These are phyloP conservation scores for Pseudogymnoascus sp. DNA, from an alignment of 2,329 filamentous ascomycete species.

Conservation along the genomic window DNA sequence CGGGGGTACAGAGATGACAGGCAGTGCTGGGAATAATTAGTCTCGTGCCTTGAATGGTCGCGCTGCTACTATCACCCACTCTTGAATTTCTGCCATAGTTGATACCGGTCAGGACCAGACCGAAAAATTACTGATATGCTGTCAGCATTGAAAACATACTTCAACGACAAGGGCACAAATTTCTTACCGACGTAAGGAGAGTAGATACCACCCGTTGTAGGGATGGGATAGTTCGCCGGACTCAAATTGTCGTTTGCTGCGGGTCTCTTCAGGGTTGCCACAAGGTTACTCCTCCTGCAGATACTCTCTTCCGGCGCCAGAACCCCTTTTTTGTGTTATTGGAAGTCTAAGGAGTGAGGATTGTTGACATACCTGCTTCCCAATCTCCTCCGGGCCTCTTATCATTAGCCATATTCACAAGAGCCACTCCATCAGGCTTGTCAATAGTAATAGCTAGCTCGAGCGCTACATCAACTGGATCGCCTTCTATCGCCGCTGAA, in stretches of 20 bases:
- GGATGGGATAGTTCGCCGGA: conserved; percentile 60
- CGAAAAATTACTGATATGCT: conserved; percentile 55
- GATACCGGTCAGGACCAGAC: conserved; percentile 55
- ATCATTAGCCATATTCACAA: conserved; percentile 69
- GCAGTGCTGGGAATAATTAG: conserved; percentile 37
- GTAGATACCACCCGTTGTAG: conserved; percentile 60
- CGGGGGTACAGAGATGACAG: conserved; percentile 67
- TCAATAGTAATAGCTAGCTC: conserved; percentile 42
- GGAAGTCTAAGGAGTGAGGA: background rate
- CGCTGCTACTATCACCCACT: conserved; percentile 15
- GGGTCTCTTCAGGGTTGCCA: conserved; percentile 57
- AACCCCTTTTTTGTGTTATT: conserved; percentile 34
- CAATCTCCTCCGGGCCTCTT: conserved; percentile 72
- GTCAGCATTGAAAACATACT: background rate
- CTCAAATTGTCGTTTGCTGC: conserved; percentile 39
- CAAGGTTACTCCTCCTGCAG: conserved; percentile 65
- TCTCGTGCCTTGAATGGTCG: background rate
- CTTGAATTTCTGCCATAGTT: conserved; percentile 45
- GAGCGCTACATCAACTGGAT: conserved; percentile 54
- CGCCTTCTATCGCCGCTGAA: conserved; percentile 43
- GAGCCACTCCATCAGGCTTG: conserved; percentile 42
- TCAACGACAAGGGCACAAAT: background rate
- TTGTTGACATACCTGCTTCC: conserved; percentile 47
- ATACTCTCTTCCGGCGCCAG: conserved; percentile 64
- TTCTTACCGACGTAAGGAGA: conserved; percentile 57